A percentile compares a stretch with the other conserved stretches of the same genome.
phyloP scores from a whole-genome alignment of 2,329 filamentous ascomycete species.

The Xylaria digitata region DNA sequence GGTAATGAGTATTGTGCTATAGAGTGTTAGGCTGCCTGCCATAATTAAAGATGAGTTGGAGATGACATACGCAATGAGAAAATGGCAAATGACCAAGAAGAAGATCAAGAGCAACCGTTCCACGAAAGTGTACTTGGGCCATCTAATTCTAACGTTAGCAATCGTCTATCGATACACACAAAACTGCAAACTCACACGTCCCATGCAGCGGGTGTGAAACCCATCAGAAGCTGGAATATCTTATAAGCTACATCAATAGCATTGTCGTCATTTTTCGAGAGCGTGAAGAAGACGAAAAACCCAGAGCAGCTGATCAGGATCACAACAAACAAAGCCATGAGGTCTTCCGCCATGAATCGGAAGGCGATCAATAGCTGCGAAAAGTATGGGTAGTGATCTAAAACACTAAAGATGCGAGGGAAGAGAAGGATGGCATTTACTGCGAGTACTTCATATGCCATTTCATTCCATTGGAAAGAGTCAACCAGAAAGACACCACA shows the following conservation, averaged over 20 bases:
- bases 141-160: constrained; percentile 57
- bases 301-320: constrained; percentile 91
- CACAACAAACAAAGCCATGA: constrained; percentile 84
- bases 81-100: constrained; percentile 95
- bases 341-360: constrained; percentile 90
- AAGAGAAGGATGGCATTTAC: constrained; percentile 90
- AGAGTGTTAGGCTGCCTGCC: constrained; percentile 37
- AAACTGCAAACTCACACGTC: constrained; percentile 69
- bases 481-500: constrained; percentile 88
- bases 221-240: constrained; percentile 94
- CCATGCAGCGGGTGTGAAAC: constrained; percentile 95
- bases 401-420: constrained; percentile 88
- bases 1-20: constrained; percentile 86
- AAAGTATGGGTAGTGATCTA: constrained; percentile 97
- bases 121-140: constrained; percentile 79
- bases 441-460: constrained; percentile 94
- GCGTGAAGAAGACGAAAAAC: constrained; percentile 93
- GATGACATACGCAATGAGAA: constrained; percentile 76
- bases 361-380: constrained; percentile 95
- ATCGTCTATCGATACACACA: neutral
- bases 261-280: constrained; percentile 78
- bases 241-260: constrained; percentile 84
- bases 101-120: constrained; percentile 80
- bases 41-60: neutral
- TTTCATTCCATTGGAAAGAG: constrained; percentile 77